Conservation (phyloP, 1,139 yeast genomes). For the Candida sp. region DNA sequence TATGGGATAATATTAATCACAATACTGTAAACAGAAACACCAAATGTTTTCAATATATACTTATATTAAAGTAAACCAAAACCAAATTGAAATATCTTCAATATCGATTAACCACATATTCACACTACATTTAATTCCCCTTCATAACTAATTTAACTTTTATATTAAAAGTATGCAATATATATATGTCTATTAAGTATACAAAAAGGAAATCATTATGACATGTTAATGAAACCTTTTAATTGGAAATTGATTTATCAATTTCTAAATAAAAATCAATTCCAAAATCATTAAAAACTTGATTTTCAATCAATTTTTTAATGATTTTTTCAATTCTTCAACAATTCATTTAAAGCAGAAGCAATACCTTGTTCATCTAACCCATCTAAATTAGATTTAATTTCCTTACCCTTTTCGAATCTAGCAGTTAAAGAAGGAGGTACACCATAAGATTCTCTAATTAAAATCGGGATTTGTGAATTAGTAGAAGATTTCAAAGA, state of each 20-base stretch:
- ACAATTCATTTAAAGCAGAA: conserved; percentile 33
- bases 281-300: too few relatives aligned
- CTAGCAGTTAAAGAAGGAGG: conserved; percentile 74
- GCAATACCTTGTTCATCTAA: conserved; percentile 41
- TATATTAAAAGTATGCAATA: background rate
- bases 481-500: conserved; percentile 48
- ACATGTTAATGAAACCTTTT: background rate
- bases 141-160: background rate
- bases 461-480: conserved; percentile 57
- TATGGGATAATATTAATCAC: too few relatives aligned
- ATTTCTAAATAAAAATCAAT: too few relatives aligned
- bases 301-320: background rate
- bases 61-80: too few relatives aligned
- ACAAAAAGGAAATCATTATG: background rate
- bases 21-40: too few relatives aligned
- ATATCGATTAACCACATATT: background rate
- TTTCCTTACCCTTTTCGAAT: conserved; percentile 48
- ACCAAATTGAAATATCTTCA: too few relatives aligned
- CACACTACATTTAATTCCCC: background rate
- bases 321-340: conserved; percentile 16
- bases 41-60: too few relatives aligned
- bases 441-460: conserved; percentile 73
- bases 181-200: background rate
- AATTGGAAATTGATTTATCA: too few relatives aligned
- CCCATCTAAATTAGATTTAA: conserved; percentile 41